Evolutionary conservation across 306 rosid species (phyloP), one percentile per base, ranked within the genome.

Genomic region (Fragaria nilgerrensis): DNA sequence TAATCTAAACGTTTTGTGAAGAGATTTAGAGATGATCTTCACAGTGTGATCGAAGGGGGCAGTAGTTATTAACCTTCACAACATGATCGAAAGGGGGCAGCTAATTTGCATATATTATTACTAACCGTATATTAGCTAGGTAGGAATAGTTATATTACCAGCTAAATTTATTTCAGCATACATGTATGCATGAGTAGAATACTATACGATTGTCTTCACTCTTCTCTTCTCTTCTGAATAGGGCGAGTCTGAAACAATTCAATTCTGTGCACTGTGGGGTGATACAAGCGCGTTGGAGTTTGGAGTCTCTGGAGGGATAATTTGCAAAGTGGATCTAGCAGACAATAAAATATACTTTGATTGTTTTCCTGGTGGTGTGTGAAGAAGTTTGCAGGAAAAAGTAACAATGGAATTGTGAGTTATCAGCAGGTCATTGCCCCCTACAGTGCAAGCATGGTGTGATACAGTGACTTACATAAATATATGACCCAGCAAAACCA

Each of bases 391-490:
- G 70, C 78, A 59, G 70, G 12, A 61, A 58, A 59, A 59, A 74
- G 43, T 7, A 23, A 9, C 68, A 50, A 44, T 59, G 69, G 78
- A 78, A 77, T 74, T 75, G 67, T 58, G 75, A 86, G 65, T 65
- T 71, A 59, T 66, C 34, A 71, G 75, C 72, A 41, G 52, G 82
- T 22, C 32, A 65, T 73, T 85, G 56, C 90, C 80, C 76, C 81
- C 78, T 74, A 84, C 79, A 84, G 85, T 82, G 83, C 82, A 81
- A 77, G 83, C 88, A 86, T 81, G 79, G 77, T 83, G 76, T 79
- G 76, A 84, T 75, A 81, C 83, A 70, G 77, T 74, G 78, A 87
- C 79, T 58, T 66, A 66, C 70, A 66, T 66, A 66, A 66, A 79
- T 41, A 76, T 78, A 62, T 70, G 85, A 74, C 72, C 82, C 85